These are phyloP conservation scores for Mycosphaerella arachidis DNA, from an alignment of 2,329 filamentous ascomycete genomes.

Conservation along the genomic window DNA sequence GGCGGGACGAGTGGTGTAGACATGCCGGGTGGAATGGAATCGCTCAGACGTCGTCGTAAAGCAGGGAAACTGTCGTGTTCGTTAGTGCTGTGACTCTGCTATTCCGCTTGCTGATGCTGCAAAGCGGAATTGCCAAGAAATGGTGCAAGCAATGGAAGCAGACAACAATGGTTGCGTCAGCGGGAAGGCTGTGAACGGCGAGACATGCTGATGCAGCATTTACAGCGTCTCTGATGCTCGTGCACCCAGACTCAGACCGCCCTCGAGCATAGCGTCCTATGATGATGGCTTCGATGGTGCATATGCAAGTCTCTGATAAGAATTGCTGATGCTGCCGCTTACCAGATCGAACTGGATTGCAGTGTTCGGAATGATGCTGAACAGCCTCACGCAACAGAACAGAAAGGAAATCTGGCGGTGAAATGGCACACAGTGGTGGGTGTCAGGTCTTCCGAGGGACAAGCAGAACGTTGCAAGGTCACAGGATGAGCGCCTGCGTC, in stretches of 20 bases:
- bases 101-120: not conserved
- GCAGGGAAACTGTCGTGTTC: not conserved
- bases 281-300: not conserved
- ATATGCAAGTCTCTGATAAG: constrained; percentile 7
- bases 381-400: not conserved
- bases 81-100: constrained; percentile 3
- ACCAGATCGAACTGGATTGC: not conserved
- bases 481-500: not conserved
- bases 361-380: not conserved
- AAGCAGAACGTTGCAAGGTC: not conserved
- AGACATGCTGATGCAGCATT: constrained; percentile 3
- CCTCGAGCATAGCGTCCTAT: not conserved
- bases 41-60: not conserved
- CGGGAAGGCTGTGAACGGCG: constrained; percentile 3
- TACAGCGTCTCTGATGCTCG: constrained; percentile 1
- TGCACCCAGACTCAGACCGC: constrained; percentile 2
- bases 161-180: constrained; percentile 6
- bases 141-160: not conserved
- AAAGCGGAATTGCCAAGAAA: not conserved
- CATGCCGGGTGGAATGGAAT: constrained; percentile 33
- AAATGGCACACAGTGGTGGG: not conserved
- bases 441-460: not conserved
- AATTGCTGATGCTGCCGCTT: not conserved
- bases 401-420: not conserved
- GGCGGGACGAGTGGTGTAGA: constrained; percentile 58